Conservation (phyloP, 1,139 yeast genomes). For the Lodderomyces jiufengensis region DNA sequence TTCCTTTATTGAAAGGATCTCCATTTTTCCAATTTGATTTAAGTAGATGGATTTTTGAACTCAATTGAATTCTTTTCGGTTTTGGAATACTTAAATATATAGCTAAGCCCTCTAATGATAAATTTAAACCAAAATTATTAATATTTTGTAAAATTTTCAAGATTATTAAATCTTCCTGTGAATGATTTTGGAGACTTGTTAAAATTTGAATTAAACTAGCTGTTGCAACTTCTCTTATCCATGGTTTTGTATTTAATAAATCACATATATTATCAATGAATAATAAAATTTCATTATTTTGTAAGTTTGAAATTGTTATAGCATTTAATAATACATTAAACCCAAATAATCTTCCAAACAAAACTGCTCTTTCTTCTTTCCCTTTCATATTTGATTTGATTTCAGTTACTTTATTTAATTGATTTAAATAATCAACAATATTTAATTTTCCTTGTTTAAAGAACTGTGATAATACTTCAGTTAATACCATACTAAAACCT, state of each 20-base stretch:
- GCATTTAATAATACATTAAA: constrained; percentile 71
- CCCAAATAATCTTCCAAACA: constrained; percentile 86
- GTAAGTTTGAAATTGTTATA: constrained; percentile 34
- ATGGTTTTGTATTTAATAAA: constrained; percentile 63
- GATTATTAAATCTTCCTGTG: constrained; percentile 14
- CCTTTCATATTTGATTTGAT: constrained; percentile 58
- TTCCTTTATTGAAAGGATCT: constrained; percentile 71
- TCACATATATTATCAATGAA: constrained; percentile 51
- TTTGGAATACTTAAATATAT: constrained; percentile 53
- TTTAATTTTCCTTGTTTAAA: constrained; percentile 25
- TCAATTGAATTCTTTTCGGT: constrained; percentile 23
- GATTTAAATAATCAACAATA: constrained; percentile 37
- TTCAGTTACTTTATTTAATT: constrained; percentile 40
- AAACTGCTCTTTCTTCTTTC: constrained; percentile 72
- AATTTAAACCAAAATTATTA: constrained; percentile 52
- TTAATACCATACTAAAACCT: constrained; percentile 85
- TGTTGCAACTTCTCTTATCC: constrained; percentile 84
- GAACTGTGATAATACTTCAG: constrained; percentile 64
- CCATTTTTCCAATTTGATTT: constrained; percentile 60
- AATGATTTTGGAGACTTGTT: constrained; percentile 7
- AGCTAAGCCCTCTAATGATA: constrained; percentile 80
- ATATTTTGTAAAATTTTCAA: constrained; percentile 36
- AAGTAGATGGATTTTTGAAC: constrained; percentile 23
- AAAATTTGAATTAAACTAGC: constrained; percentile 62
- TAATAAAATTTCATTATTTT: constrained; percentile 26